Base-by-base conservation (phyloP, 176 grass and related monocot genomes). In the Rhipidocladum racemiflorum region DNA sequence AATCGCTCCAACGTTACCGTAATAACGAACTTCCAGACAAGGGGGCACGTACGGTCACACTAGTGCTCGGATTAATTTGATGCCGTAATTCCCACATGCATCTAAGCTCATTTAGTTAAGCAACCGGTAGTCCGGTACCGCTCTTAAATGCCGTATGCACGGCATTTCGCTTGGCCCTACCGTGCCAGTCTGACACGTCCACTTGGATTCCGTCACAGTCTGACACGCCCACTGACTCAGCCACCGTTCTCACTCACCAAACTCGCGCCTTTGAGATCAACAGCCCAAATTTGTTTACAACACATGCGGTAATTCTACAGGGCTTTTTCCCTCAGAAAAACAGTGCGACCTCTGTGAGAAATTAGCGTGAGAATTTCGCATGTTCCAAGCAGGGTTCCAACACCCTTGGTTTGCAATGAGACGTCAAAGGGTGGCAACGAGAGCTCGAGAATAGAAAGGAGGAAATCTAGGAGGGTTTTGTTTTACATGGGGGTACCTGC, bases 141-240 rank as follows among this genome's bases (percentile, higher is more conserved):
- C 63, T 25, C 30, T 36, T 42, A 67, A 40, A 80, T 39, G 76
- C 20, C n/a, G 43, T 29, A 77, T 53, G 32, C 20, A 50, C 56
- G 57, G 49, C 72, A 11, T 55, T 67, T 74, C 25, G 15, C 15
- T 21, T 67, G 25, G 46, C 34, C 56, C 43, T 42, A 51, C 40
- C 30, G n/a, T 29, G 16, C 5, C 75, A 85, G 66, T 30, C 23
- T 32, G 76, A 60, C 64, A 76, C 36, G 65, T 38, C 55, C 72
- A 45, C 54, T 30, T 11, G 43, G 62, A 69, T 39, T 54, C 57
- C 14, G 51, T n/a, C n/a, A n/a, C 75, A 85, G 66, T 30, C 23
- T 32, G 76, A 60, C 64, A 76, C 36, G 65, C 29, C 55, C 72
- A 45, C 60, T 3, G 6, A 16, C 12, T 27, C 46, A 35, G 7